phyloP scores from a whole-genome alignment of 495 filamentous ascomycete genomes.

The Podospora bellae-mahoneyi region DNA sequence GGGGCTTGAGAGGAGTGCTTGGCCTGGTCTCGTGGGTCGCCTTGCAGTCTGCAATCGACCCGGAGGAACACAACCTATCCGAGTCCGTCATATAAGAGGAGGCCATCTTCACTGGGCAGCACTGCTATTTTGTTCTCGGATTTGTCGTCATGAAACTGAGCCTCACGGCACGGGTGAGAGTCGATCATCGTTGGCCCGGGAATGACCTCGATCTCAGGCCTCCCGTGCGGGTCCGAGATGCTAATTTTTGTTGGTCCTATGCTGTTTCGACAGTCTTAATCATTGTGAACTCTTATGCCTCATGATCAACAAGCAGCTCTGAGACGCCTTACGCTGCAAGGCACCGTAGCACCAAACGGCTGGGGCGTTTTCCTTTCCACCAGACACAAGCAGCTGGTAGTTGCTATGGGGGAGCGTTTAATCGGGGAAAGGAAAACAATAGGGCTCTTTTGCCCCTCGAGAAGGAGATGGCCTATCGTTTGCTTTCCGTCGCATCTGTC shows the following conservation, averaged over 20 bases:
- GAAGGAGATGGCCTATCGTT: not conserved
- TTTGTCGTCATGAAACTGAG: conserved; percentile 17
- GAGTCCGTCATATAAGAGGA: not conserved
- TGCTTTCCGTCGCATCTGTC: not conserved
- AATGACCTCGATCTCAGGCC: not conserved
- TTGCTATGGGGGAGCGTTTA: not conserved
- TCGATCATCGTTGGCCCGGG: conserved; percentile 10
- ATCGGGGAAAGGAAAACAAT: not conserved
- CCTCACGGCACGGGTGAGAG: conserved; percentile 17
- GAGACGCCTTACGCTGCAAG: conserved; percentile 15
- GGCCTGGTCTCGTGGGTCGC: conserved; percentile 45
- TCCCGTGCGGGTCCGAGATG: not conserved
- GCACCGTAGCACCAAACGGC: conserved; percentile 12
- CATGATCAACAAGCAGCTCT: not conserved
- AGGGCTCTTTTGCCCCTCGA: conserved; percentile 2
- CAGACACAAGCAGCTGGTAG: not conserved
- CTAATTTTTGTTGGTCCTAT: not conserved
- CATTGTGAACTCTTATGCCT: conserved; percentile 6
- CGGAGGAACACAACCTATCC: not conserved
- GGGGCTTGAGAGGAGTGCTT: conserved; percentile 19
- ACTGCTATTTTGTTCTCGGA: conserved; percentile 16
- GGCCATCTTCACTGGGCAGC: not conserved
- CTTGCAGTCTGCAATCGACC: conserved; percentile 23
- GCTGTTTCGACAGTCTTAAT: not conserved
- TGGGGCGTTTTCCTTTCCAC: not conserved